Percentiles rank a stretch among this genome's conserved stretches.
Conservation (phyloP, 441 rosid genomes). For the Corymbia calophylla region DNA sequence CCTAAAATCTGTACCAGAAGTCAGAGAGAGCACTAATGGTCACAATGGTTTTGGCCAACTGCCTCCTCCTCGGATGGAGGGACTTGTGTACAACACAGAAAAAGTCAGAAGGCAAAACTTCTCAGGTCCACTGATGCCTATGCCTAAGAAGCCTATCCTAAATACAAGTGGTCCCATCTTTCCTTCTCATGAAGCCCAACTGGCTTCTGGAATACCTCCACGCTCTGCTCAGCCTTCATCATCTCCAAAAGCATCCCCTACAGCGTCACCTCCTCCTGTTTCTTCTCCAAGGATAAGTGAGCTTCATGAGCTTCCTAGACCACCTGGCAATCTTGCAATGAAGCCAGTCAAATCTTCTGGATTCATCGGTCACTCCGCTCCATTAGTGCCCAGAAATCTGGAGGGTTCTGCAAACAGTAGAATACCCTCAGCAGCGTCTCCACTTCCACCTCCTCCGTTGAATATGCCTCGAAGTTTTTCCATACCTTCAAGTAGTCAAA, state of each 20-base stretch:
- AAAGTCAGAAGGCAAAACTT: slow-evolving; percentile 49
- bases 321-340: slow-evolving; percentile 45
- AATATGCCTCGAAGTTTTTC: slow-evolving; percentile 72
- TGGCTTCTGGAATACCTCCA: slow-evolving; percentile 35
- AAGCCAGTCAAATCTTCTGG: slow-evolving; percentile 51
- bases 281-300: slow-evolving; percentile 76
- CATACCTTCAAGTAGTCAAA: slow-evolving; percentile 78
- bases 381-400: slow-evolving; percentile 54
- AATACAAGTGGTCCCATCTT: slow-evolving; percentile 39
- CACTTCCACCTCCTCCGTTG: slow-evolving; percentile 71
- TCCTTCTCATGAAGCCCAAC: slow-evolving; percentile 33
- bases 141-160: slow-evolving; percentile 35
- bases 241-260: slow-evolving; percentile 71
- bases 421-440: slow-evolving; percentile 36
- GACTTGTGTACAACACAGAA: slow-evolving; percentile 35
- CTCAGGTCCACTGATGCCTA: slow-evolving; percentile 67
- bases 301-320: slow-evolving; percentile 97
- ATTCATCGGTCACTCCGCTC: slow-evolving; percentile 75
- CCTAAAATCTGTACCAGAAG: slow-evolving; percentile 18
- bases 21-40: slow-evolving; percentile 27
- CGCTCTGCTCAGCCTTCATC: slow-evolving; percentile 39
- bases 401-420: slow-evolving; percentile 35
- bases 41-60: slow-evolving; percentile 33
- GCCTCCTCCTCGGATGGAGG: slow-evolving; percentile 61
- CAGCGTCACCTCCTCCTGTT: slow-evolving; percentile 78